phyloP scores from a whole-genome alignment of 352 stramenopile genomes.

The Phytophthora parvispora region DNA sequence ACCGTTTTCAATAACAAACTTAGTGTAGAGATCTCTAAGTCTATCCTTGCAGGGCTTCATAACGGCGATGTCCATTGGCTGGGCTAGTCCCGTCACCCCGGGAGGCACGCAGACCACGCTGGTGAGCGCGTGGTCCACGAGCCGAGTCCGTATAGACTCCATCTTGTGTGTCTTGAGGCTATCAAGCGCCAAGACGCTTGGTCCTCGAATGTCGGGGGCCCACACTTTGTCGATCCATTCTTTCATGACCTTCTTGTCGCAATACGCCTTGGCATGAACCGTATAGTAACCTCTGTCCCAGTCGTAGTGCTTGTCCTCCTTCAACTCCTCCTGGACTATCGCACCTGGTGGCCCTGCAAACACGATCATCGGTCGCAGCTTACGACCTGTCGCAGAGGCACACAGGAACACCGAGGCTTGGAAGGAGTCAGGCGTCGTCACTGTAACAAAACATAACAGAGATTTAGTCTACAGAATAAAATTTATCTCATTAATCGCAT shows the following conservation, averaged over 20 bases:
- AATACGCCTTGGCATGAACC: conserved; percentile 1
- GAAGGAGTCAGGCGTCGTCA: conserved; percentile 8
- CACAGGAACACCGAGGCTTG: conserved; percentile 14
- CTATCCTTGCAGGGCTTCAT: too few relatives aligned
- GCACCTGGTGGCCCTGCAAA: conserved; percentile 13
- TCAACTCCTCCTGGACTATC: conserved; percentile 3
- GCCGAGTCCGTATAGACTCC: too few relatives aligned
- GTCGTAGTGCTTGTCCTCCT: not conserved
- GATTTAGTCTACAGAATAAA: not conserved
- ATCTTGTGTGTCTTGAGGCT: conserved; percentile 14
- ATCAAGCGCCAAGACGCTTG: not conserved
- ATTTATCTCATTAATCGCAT: not conserved
- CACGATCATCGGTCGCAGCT: conserved; percentile 5
- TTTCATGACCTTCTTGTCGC: conserved; percentile 5
- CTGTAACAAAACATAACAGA: not conserved
- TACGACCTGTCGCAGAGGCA: conserved; percentile 1
- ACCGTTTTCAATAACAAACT: too few relatives aligned
- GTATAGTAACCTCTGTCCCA: conserved; percentile 5
- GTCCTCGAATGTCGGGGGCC: conserved; percentile 3
- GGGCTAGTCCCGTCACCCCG: too few relatives aligned
- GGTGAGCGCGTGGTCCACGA: too few relatives aligned
- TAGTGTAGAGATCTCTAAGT: too few relatives aligned
- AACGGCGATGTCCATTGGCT: too few relatives aligned
- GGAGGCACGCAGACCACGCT: not conserved
- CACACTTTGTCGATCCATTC: conserved; percentile 13